phyloP scores from a whole-genome alignment of 768 basidiomycete genomes.

The Kwoniella botswanensis region DNA sequence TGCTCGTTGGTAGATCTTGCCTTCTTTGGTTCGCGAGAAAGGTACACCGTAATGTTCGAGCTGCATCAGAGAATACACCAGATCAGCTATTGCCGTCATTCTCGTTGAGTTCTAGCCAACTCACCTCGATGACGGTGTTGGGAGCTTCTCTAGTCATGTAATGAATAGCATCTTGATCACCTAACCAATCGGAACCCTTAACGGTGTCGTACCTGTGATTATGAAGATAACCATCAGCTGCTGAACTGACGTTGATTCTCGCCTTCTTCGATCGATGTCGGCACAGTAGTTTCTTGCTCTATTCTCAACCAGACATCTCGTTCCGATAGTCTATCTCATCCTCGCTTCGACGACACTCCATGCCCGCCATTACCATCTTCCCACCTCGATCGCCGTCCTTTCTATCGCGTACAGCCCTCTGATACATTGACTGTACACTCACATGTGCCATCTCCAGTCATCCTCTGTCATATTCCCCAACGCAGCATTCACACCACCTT shows the following conservation, averaged over 20 bases:
- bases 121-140: slow-evolving; percentile 85
- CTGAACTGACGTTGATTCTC: too few relatives aligned
- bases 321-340: too few relatives aligned
- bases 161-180: slow-evolving; percentile 99
- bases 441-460: slow-evolving; percentile 99
- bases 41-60: slow-evolving; percentile 98
- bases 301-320: too few relatives aligned
- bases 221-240: not conserved
- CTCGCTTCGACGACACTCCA: not conserved
- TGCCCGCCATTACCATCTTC: not conserved
- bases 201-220: slow-evolving; percentile 64
- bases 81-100: not conserved
- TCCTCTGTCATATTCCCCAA: slow-evolving; percentile 95
- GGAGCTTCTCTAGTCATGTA: slow-evolving; percentile 99
- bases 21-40: slow-evolving; percentile 97
- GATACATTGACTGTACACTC: slow-evolving; percentile 11
- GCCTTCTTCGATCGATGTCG: not conserved
- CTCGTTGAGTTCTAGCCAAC: not conserved
- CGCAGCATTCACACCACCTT: slow-evolving; percentile 93
- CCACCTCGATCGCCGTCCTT: too few relatives aligned
- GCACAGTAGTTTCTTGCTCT: too few relatives aligned
- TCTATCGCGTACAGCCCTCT: too few relatives aligned
- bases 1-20: slow-evolving; percentile 99
- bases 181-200: slow-evolving; percentile 99
- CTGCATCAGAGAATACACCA: slow-evolving; percentile 60